These are phyloP conservation scores for Xenoacremonium recifei DNA, from an alignment of 2,329 filamentous ascomycete genomes.

Conservation along the genomic window DNA sequence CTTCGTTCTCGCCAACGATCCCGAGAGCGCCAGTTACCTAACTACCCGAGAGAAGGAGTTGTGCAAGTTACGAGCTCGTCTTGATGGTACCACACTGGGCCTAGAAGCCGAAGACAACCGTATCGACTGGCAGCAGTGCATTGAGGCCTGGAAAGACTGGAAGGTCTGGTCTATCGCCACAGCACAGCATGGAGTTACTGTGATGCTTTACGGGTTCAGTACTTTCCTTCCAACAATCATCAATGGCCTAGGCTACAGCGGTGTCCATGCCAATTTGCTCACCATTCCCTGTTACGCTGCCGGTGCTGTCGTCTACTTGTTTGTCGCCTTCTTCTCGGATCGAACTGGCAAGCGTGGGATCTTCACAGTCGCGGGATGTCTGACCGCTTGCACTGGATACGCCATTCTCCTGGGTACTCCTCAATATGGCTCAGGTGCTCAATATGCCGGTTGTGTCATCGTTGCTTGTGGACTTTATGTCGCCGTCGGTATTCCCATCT, in stretches of 20 bases:
- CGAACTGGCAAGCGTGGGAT: constrained; percentile 54
- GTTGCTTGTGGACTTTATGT: constrained; percentile 7
- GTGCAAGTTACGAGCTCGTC: constrained; percentile 2
- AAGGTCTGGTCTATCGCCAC: constrained; percentile 9
- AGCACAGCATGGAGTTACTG: constrained; percentile 8
- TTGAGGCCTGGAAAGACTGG: constrained; percentile 9
- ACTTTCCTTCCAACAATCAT: constrained; percentile 74
- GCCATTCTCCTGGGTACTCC: constrained; percentile 47
- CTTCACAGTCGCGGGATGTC: constrained; percentile 49
- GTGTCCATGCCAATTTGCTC: constrained; percentile 6
- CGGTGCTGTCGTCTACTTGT: constrained; percentile 58
- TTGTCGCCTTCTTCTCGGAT: constrained; percentile 55
- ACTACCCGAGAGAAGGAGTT: constrained; percentile 44
- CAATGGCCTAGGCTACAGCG: constrained; percentile 24
- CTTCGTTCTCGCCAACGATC: constrained; percentile 7
- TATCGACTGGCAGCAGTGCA: constrained; percentile 7
- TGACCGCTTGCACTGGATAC: constrained; percentile 57
- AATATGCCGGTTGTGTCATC: constrained; percentile 15
- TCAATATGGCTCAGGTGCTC: too few species aligned
- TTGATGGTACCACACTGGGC: constrained; percentile 41
- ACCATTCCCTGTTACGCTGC: constrained; percentile 63
- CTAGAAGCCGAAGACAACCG: constrained; percentile 50
- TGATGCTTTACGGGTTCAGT: constrained; percentile 48
- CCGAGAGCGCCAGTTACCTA: constrained; percentile 5
- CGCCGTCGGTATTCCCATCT: constrained; percentile 5